These are phyloP conservation scores for Cercospora brassicicola DNA, from an alignment of 2,329 filamentous ascomycete genomes.

Conservation along the genomic window DNA sequence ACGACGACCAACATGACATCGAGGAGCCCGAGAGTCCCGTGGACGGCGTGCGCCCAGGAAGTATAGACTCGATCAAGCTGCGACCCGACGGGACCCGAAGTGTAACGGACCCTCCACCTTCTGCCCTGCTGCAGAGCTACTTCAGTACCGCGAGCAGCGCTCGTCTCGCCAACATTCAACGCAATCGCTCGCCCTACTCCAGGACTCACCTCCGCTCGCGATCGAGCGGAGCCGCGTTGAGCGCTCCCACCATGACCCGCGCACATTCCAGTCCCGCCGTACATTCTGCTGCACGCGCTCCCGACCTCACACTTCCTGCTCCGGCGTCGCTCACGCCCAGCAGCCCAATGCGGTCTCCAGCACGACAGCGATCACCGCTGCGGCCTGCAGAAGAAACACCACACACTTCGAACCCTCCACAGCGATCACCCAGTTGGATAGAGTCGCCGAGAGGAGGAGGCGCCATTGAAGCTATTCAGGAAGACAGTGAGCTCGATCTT, in stretches of 20 bases:
- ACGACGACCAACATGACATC: slow-evolving; percentile 8
- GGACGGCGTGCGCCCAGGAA: slow-evolving; percentile 3
- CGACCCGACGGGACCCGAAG: slow-evolving; percentile 32
- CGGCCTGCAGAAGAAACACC: slow-evolving; percentile 26
- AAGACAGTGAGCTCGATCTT: slow-evolving; percentile 52
- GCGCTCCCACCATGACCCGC: slow-evolving; percentile 50
- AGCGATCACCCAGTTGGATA: slow-evolving; percentile 36
- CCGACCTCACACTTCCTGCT: slow-evolving; percentile 36
- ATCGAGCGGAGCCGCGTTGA: slow-evolving; percentile 42
- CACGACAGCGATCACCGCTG: slow-evolving; percentile 46
- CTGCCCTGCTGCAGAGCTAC: slow-evolving; percentile 34
- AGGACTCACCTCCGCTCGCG: slow-evolving; percentile 49
- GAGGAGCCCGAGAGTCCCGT: slow-evolving; percentile 16
- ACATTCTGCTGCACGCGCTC: slow-evolving; percentile 35
- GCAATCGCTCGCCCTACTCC: slow-evolving; percentile 52
- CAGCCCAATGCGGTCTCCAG: slow-evolving; percentile 43
- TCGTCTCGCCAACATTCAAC: slow-evolving; percentile 36
- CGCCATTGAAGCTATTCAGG: slow-evolving; percentile 46
- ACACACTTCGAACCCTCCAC: slow-evolving; percentile 28
- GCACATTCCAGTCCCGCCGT: slow-evolving; percentile 51
- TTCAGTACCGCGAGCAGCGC: slow-evolving; percentile 29
- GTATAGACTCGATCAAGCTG: slow-evolving; percentile 18
- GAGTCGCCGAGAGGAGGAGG: slow-evolving; percentile 28
- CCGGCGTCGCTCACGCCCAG: slow-evolving; percentile 39
- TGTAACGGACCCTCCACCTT: slow-evolving; percentile 43